Percentiles rank a stretch among this genome's conserved stretches.
phyloP scores from a whole-genome alignment of 176 grass and related monocot species.

The Bonia amplexicaulis region DNA sequence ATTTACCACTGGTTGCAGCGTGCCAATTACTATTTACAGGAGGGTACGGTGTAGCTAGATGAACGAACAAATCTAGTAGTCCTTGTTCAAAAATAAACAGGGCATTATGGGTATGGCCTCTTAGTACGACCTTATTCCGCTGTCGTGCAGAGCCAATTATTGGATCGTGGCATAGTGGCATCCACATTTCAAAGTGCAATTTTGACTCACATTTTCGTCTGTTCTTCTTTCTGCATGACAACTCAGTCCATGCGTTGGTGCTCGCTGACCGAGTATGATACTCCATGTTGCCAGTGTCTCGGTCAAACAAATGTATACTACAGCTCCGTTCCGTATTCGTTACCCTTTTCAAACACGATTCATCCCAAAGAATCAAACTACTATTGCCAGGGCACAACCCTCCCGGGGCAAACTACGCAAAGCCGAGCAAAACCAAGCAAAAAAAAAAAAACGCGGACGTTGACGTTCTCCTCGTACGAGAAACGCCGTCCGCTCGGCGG shows the following conservation, averaged over 20 bases:
- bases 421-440: neutral
- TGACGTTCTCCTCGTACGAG: conserved; percentile 8
- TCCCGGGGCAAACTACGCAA: neutral
- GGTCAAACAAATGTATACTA: neutral
- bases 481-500: neutral
- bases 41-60: neutral
- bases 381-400: neutral
- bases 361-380: no score
- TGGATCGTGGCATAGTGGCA: conserved; percentile 21
- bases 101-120: neutral
- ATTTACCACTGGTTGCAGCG: neutral
- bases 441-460: neutral
- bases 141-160: conserved; percentile 25
- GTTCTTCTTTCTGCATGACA: conserved; percentile 7
- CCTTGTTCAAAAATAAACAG: conserved; percentile 9
- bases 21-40: neutral
- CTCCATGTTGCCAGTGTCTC: neutral
- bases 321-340: no score
- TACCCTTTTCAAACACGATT: no score
- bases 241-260: neutral
- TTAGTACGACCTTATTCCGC: conserved; percentile 27
- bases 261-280: conserved; percentile 16
- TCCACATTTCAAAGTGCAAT: neutral
- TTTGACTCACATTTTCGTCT: neutral
- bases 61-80: neutral